Base-by-base conservation (phyloP, 176 grass and related monocot genomes). In the Musa schizocarpa region DNA sequence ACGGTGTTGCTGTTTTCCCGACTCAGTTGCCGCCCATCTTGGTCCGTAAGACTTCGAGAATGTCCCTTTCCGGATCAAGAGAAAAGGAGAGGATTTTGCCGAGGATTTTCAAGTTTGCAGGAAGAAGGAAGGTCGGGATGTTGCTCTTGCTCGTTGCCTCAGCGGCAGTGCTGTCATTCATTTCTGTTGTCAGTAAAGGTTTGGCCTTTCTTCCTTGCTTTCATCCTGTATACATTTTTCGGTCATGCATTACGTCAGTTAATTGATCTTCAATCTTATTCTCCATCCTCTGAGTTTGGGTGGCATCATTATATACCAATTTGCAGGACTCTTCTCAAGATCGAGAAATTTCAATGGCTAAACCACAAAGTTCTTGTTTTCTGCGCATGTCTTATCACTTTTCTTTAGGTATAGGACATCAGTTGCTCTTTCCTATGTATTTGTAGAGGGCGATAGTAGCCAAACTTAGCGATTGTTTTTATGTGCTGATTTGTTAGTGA, bases 151-250 rank as follows among this genome's bases (percentile, higher is more conserved):
- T 99, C 71, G 22, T 87, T 16, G 79, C 87, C 72, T 90, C 84
- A 7, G 65, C 83, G 34, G 81, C 80, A 14, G 91, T 86, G 76
- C 80, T 90, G 12, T 77, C 80, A 67, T 88, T 88, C 79, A 84
- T 88, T 52, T 92, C 88, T 68, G 81, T 84, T 71, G 76, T 91
- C 78, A 84, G 53, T 73, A 96, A 90, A 96, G 93, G 93, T 96
- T 56, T n/a, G 9, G 11, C 23, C 21, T 51, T 56, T 19, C 12
- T 34, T 26, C 53, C 61, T 55, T 29, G 14, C 11, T 17, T 57
- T 57, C 10, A 20, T 1, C 22, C 17, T 52, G 14, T 71, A 12
- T 8, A 53, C 50, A 73, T 23, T 49, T 53, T 62, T 21, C 7
- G 9, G 10, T 54, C n/a, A 73, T 13, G 49, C n/a, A 53, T 53